Evolutionary conservation across 495 filamentous ascomycete genomes (phyloP).

Genomic region (Delitschia confertaspora): DNA sequence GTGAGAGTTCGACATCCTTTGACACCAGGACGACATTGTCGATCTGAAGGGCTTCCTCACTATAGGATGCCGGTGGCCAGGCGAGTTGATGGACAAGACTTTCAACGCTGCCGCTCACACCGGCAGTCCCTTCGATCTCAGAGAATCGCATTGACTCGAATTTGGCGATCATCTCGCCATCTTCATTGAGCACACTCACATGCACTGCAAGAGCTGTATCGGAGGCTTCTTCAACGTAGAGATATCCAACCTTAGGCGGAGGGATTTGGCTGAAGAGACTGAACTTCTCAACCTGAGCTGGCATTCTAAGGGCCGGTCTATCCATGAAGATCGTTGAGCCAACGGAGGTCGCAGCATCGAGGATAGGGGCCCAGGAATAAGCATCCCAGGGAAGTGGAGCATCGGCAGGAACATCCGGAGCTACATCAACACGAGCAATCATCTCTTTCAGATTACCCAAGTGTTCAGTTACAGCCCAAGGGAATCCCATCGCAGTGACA

Average conservation of each 20-base stretch:
- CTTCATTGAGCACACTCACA: constrained; percentile 26
- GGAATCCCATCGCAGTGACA: constrained; percentile 40
- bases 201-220: constrained; percentile 4
- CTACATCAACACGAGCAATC: constrained; percentile 37
- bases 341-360: constrained; percentile 42
- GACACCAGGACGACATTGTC: constrained; percentile 26
- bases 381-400: constrained; percentile 30
- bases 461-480: constrained; percentile 40
- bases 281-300: constrained; percentile 32
- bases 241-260: constrained; percentile 26
- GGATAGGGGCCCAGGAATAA: constrained; percentile 39
- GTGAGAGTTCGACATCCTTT: constrained; percentile 6
- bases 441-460: constrained; percentile 37
- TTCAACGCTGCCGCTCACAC: constrained; percentile 27
- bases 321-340: constrained; percentile 40
- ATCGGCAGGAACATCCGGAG: constrained; percentile 13
- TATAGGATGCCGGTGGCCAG: constrained; percentile 32
- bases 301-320: constrained; percentile 39
- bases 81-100: constrained; percentile 35
- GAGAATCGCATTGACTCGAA: constrained; percentile 36
- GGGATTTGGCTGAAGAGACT: constrained; percentile 13
- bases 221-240: constrained; percentile 28
- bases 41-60: constrained; percentile 28
- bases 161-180: constrained; percentile 29
- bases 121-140: constrained; percentile 35